Evolutionary conservation across 2,329 filamentous ascomycete species (phyloP).

Genomic region (Stagonosporopsis vannaccii): DNA sequence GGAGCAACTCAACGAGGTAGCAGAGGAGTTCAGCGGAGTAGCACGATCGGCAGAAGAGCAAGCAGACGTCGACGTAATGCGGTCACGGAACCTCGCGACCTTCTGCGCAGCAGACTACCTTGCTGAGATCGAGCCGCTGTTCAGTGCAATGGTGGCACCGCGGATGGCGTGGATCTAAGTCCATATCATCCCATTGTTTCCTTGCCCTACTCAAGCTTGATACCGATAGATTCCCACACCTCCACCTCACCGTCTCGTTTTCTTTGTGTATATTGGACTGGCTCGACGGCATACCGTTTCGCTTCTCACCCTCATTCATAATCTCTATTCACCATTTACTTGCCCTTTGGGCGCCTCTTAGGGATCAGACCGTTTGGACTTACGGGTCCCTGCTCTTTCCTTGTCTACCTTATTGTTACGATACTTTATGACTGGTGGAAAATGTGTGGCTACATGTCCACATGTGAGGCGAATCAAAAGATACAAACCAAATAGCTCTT

Average conservation of each 20-base stretch:
- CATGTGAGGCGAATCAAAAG: background rate
- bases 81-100: conserved; percentile 72
- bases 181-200: background rate
- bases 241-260: background rate
- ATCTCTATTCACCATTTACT: conserved; percentile 8
- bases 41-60: conserved; percentile 70
- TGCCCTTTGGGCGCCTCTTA: background rate
- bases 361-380: background rate
- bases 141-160: conserved; percentile 33
- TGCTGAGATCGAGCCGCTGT: conserved; percentile 74
- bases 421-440: background rate
- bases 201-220: background rate
- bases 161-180: conserved; percentile 48
- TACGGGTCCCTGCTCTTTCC: background rate
- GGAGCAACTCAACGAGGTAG: conserved; percentile 89
- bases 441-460: background rate
- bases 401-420: background rate
- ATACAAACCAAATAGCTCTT: background rate
- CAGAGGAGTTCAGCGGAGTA: conserved; percentile 77
- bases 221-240: conserved; percentile 4
- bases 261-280: conserved; percentile 13
- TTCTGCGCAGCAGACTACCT: conserved; percentile 86
- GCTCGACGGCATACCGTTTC: background rate
- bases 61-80: conserved; percentile 76
- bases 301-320: conserved; percentile 11